Conservation (phyloP, 345 rosid species). For the Boechera divaricarpa region DNA sequence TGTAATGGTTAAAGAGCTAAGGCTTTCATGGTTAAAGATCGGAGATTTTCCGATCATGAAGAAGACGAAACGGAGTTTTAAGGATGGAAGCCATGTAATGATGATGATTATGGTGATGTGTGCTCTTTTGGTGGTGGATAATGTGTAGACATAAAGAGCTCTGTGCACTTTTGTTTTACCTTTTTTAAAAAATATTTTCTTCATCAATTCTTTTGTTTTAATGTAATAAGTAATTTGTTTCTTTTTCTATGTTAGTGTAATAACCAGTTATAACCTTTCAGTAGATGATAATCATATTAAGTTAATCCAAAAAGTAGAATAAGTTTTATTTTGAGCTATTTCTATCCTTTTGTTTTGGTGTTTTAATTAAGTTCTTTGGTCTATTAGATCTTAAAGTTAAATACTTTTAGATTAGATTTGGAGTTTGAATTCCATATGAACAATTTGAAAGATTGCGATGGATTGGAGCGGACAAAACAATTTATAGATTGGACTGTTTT, state of each 20-base stretch:
- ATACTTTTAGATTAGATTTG: neutral
- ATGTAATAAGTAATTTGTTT: neutral
- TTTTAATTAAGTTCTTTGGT: too few relatives aligned
- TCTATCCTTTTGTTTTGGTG: neutral
- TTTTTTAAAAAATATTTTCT: neutral
- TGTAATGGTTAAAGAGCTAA: neutral
- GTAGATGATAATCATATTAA: neutral
- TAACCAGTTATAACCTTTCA: neutral
- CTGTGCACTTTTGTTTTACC: neutral
- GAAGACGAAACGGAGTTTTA: constrained; percentile 38
- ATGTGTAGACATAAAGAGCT: constrained; percentile 9
- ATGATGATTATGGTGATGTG: neutral
- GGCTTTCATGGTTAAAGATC: neutral
- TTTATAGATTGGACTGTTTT: too few relatives aligned
- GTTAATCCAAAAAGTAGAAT: neutral
- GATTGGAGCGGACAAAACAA: too few relatives aligned
- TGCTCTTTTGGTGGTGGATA: constrained; percentile 2
- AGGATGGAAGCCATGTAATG: constrained; percentile 25
- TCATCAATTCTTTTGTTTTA: neutral
- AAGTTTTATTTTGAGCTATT: neutral
- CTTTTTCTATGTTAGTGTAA: neutral
- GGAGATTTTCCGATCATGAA: neutral
- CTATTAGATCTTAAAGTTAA: too few relatives aligned
- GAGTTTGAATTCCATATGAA: neutral
- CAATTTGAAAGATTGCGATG: neutral